Conservation (phyloP, 306 rosid species). For the Sphenostylis stenocarpa region DNA sequence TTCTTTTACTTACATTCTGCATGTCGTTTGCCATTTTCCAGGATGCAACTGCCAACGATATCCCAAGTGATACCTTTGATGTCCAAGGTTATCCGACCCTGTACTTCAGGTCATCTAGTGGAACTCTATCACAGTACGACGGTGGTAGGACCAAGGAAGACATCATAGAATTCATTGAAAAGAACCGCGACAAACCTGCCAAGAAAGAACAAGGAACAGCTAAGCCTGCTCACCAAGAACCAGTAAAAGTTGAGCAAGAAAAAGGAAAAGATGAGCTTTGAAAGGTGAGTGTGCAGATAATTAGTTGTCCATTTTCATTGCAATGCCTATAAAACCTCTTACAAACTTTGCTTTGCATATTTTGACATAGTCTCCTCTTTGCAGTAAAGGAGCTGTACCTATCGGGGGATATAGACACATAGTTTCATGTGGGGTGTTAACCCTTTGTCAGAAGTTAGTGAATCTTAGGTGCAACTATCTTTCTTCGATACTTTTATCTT, state of each 20-base stretch:
- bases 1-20: neutral
- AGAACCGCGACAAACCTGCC: conserved; percentile 58
- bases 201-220: conserved; percentile 56
- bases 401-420: neutral
- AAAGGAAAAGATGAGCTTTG: conserved; percentile 80
- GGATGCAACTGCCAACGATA: conserved; percentile 94
- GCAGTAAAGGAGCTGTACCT: neutral
- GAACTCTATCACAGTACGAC: conserved; percentile 52
- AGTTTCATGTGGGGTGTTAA: conserved; percentile 26
- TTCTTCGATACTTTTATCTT: neutral
- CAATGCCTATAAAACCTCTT: neutral
- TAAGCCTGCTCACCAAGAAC: conserved; percentile 29
- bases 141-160: conserved; percentile 77
- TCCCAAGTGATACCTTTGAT: conserved; percentile 58
- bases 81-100: conserved; percentile 87
- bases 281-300: conserved; percentile 42
- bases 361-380: neutral
- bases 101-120: conserved; percentile 74
- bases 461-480: conserved; percentile 35
- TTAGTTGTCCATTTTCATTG: neutral
- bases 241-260: conserved; percentile 28
- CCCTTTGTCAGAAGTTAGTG: conserved; percentile 25
- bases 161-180: conserved; percentile 69
- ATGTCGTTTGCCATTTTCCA: conserved; percentile 26
- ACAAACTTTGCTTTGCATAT: neutral